Base-by-base conservation (phyloP, 1,284 basidiomycete genomes). In the Mycena sp. region DNA sequence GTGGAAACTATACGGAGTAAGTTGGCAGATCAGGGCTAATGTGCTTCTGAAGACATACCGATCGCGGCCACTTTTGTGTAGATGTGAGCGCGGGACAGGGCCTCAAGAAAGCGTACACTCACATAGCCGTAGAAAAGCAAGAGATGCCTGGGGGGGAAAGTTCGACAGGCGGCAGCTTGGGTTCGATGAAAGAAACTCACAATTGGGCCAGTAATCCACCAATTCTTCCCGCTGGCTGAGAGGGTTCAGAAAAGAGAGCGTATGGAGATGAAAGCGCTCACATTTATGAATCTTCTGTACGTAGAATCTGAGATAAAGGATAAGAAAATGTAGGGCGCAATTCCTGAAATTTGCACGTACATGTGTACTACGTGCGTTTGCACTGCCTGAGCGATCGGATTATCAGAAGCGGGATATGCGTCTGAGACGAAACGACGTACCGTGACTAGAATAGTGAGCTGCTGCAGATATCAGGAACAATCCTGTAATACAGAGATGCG, bases 151-250 rank as follows among this genome's bases (percentile, higher is more conserved):
- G 44, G 12, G 40, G 29, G 29, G 17, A 21, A 17, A 35, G 9
- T 9, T 29, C 12, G 40, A 7, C 50, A 29, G 30, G 37, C 50
- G 45, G 55, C 57, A 11, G 58, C 29, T 6, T n/a, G 11, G 19
- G 16, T 7, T 23, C 32, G 32, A 9, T 35, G 38, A 52, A 40
- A 38, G 45, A 29, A 28, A 68, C 75, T 40, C 59, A 81, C 81
- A 53, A 83, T 67, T 6, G 81, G 81, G 1, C 69, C 64, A 1
- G 80, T 72, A 14, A 83, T 73, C 29, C 65, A 73, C 69, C 76
- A 75, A 37, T 26, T 46, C 25, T 21, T 14, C 7, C 75, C 69
- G 72, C 81, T 83, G 10, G 81, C 82, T 61, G 25, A 1, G 21
- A 21, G 6, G 23, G 11, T 6, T 21, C 23, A 17, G 6, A 43